Base-by-base conservation (phyloP, 202 grass and related monocot species). In the Eragrostis tef region DNA sequence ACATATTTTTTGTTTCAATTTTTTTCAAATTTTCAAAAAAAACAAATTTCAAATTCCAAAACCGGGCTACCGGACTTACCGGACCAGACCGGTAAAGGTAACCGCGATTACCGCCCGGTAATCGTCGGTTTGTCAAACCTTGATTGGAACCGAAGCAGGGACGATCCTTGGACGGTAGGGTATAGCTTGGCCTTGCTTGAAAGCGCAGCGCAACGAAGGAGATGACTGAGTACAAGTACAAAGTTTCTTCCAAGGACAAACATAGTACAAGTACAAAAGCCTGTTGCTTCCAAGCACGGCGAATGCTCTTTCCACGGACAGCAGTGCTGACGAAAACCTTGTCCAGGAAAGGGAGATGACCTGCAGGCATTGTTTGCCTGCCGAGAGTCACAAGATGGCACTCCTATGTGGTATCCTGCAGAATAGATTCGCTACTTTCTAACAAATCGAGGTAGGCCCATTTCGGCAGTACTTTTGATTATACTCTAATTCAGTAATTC, bases 201-300 rank as follows among this genome's bases (percentile, higher is more conserved):
- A 67, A 65, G 49, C 34, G 29, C 73, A 57, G 46, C 12, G 12
- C 34, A 3, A 17, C 11, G 11, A 5, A 57, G 53, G 19, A 15
- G 24, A 31, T 19, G 42, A 4, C n/a, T 2, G 43, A n/a, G 6
- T 60, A 13, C 57, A 25, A 58, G 54, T 11, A 24, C 54, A 22
- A 22, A 58, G 54, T 58, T 24, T 22, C 54, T 58, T 17, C 54
- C 22, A 22, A 58, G n/a, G 17, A 20, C 17, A n/a, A 20, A 5
- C 19, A 54, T 54, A 41, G 52, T 19, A 13, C 16, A 41, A 56
- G 71, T 56, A 56, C 76, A 10, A 9, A 21, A 22, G 41, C 53
- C 11, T 41, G 11, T 82, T 62, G 17, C 71, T 82, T 77, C 22
- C 44, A 64, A 77, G 72, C 56, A 56, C 79, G 36, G 64, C 72